phyloP scores from a whole-genome alignment of 148 eudicot genomes.

The Camellia japonica region DNA sequence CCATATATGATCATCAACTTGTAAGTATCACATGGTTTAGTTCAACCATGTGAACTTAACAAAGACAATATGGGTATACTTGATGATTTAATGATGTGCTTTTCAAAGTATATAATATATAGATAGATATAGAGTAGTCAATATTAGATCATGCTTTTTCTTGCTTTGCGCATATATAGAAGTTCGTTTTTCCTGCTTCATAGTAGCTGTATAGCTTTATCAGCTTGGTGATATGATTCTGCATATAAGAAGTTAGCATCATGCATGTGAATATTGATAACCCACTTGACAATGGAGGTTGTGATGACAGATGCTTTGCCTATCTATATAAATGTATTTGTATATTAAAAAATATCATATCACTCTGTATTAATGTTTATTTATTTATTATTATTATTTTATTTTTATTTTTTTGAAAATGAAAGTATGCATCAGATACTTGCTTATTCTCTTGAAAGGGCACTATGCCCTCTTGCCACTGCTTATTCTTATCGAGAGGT shows the following conservation, averaged over 20 bases:
- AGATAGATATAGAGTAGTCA: not conserved
- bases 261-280: slow-evolving; percentile 7
- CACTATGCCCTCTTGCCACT: not conserved
- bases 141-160: not conserved
- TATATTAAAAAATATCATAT: not conserved
- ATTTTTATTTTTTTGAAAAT: too few species aligned
- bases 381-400: too few species aligned
- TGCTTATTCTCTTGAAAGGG: not conserved
- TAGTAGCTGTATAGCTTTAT: too few species aligned
- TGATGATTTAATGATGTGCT: not conserved
- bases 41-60: not conserved
- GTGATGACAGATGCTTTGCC: not conserved
- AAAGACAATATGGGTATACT: not conserved
- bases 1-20: not conserved
- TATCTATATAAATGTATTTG: not conserved
- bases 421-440: not conserved
- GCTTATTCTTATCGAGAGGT: not conserved
- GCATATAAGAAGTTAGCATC: slow-evolving; percentile 5
- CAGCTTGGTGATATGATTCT: not conserved
- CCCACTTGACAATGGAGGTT: not conserved
- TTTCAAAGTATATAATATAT: not conserved
- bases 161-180: too few species aligned
- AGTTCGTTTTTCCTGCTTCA: too few species aligned
- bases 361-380: too few species aligned
- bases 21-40: slow-evolving; percentile 3